Conservation (phyloP, 169 alveolate species). For the Cyclospora cayetanensis region DNA sequence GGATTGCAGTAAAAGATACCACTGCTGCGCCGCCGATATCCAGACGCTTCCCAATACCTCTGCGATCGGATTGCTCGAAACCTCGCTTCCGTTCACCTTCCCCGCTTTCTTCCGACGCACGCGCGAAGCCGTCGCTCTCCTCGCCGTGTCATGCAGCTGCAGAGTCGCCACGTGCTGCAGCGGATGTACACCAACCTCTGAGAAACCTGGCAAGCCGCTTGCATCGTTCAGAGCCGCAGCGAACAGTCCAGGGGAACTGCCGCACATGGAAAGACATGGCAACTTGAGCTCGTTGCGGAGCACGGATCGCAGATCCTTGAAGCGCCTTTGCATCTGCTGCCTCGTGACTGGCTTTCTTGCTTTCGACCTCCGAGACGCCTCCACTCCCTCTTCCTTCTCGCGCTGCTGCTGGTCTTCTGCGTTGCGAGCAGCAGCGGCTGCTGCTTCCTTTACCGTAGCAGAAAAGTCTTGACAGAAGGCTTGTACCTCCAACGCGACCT, state of each 20-base stretch:
- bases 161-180: constrained; percentile 56
- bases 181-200: constrained; percentile 50
- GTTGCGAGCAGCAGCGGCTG: constrained; percentile 31
- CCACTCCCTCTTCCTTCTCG: neutral
- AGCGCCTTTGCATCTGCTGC: constrained; percentile 68
- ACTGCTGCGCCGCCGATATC: constrained; percentile 67
- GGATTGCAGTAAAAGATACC: constrained; percentile 67
- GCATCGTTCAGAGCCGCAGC: constrained; percentile 55
- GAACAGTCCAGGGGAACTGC: constrained; percentile 29
- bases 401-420: neutral
- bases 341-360: constrained; percentile 4
- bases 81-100: neutral
- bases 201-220: constrained; percentile 65
- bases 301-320: constrained; percentile 14
- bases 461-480: constrained; percentile 18
- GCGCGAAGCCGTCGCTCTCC: neutral
- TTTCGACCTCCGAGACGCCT: neutral
- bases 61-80: neutral
- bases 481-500: constrained; percentile 55
- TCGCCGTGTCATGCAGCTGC: constrained; percentile 57
- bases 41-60: constrained; percentile 51
- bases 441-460: constrained; percentile 43
- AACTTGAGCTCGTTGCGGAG: constrained; percentile 22
- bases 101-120: neutral
- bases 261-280: constrained; percentile 50